Evolutionary conservation across 306 rosid species (phyloP).

Genomic region (Quercus engelmannii): DNA sequence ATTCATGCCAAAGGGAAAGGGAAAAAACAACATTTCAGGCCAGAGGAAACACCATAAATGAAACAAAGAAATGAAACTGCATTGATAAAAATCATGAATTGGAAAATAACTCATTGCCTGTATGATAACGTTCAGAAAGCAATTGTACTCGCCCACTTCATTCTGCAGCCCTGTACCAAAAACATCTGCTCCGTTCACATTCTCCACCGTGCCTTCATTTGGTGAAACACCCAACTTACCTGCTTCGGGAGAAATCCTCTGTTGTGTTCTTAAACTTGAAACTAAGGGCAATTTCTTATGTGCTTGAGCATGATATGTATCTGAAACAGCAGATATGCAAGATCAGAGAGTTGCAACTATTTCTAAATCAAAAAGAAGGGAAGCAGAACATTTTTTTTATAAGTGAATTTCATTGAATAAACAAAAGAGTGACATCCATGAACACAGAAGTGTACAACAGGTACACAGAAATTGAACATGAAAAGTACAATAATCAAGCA

Average conservation of each 20-base stretch:
- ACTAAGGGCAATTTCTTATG: constrained; percentile 40
- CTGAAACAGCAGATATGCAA: constrained; percentile 45
- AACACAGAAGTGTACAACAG: too few species aligned
- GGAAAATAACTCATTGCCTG: constrained; percentile 49
- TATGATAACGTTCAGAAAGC: constrained; percentile 97
- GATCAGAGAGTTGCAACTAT: constrained; percentile 27
- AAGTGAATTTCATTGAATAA: too few species aligned
- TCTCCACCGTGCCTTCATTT: constrained; percentile 34
- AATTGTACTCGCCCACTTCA: constrained; percentile 99
- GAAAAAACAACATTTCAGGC: constrained; percentile 26
- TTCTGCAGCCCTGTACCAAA: constrained; percentile 88
- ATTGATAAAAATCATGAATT: constrained; percentile 11
- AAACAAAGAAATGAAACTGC: constrained; percentile 1
- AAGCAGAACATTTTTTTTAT: not conserved
- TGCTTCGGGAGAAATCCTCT: constrained; percentile 38
- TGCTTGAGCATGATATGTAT: constrained; percentile 74
- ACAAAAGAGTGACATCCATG: too few species aligned
- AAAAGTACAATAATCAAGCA: too few species aligned
- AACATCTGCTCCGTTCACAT: constrained; percentile 37
- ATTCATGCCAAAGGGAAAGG: constrained; percentile 16
- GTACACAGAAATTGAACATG: too few species aligned
- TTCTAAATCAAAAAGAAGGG: constrained; percentile 13
- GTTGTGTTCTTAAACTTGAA: constrained; percentile 41
- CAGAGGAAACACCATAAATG: constrained; percentile 7
- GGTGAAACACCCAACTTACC: constrained; percentile 35